Evolutionary conservation across 2,329 filamentous ascomycete genomes (phyloP), one percentile per base, ranked within the genome.

Genomic region (Neofusicoccum ribis): DNA sequence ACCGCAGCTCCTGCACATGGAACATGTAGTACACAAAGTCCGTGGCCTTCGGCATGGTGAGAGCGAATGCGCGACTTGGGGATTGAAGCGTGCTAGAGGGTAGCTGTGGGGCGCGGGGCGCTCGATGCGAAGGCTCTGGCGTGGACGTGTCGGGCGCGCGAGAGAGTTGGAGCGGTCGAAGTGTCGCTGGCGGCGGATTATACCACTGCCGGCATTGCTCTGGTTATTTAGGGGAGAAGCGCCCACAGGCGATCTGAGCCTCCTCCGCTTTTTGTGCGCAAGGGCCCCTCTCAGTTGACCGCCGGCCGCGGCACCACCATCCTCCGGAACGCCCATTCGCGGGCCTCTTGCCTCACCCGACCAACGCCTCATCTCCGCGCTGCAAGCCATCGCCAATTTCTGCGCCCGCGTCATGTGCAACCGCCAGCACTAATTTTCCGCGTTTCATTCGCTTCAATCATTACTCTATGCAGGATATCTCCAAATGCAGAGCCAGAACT

Each of bases 1-100:
- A 85, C 74, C 92, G 88, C 76, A 97, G 81, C 81, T 97, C 85
- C 70, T 84, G 84, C 41, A 91, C 90, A 79, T 96, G 93, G 69
- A 91, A 81, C 66, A 88, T 78, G 73, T 88, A 91, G 82, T 94
- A 95, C 68, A 91, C 74, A 66, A 88, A 77, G 71, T 87, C 83
- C 64, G 78, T 74, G 64, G 80, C 70, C 70, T 73, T 77, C 31
- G 72, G 69, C 76, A 78, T 78, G 70, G 52, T 71, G 67, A 47
- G 39, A 60, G 43, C 59, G 15, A 31, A 14, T 62, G 41, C 20
- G 46, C 64, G 34, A 49, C 17, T 8, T 4, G 43, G n/a, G 27
- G 31, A 36, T 46, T 17, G 27, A 31, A 31, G 27, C 27, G 27
- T 5, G 27, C 27, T 23, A 8, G 41, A 36, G 15, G 9, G 39